Evolutionary conservation across 208 protist genomes (phyloP), one percentile per base, ranked within the genome.

Genomic region (Endotrypanum monterogeii): DNA sequence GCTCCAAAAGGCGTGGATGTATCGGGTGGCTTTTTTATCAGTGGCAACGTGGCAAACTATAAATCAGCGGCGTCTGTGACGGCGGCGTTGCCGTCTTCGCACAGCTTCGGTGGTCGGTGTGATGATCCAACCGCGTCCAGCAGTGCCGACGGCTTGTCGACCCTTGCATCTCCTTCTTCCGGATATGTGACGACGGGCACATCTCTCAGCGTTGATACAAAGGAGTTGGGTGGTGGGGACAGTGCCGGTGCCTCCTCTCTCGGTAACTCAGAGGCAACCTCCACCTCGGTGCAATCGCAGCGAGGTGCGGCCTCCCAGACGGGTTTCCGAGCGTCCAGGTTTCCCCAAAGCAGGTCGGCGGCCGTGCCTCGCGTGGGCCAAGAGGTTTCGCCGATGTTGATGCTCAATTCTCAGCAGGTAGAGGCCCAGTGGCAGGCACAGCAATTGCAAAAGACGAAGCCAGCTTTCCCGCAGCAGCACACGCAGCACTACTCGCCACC

Each of bases 31-130:
- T 87, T 79, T 65, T 87, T 79, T 61, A 85, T 90, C 41, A 85
- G 76, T 65, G 85, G 79, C 41, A 77, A 81, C 32, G 83, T 90
- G 0, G 83, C 79, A 2, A 85, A 90, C 67, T 86, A 86, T 79
- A 73, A 74, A 71, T 39, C 60, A n/a, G 60, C 46, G 28, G 16
- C 54, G 4, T 35, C 76, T 4, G 25, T 41, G 6, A 37, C 56
- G 9, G 69, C 51, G 16, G 63, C 63, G 0, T 60, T 60, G 52
- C 51, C 69, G 62, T 71, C 76, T 28, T 71, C 76, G 62, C 69
- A 52, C 39, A 67, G 66, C 63, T 74, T 51, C 0, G 70, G 50
- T 44, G 28, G 69, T 4, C 66, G 66, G 25, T 80, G 61, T 14
- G 76, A 80, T 9, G 69, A 80, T 5, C 54, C 76, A 4, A 39